A percentile compares a stretch with the other conserved stretches of the same genome.
phyloP scores from a whole-genome alignment of 441 rosid genomes.

The Gossypium gossypioides region DNA sequence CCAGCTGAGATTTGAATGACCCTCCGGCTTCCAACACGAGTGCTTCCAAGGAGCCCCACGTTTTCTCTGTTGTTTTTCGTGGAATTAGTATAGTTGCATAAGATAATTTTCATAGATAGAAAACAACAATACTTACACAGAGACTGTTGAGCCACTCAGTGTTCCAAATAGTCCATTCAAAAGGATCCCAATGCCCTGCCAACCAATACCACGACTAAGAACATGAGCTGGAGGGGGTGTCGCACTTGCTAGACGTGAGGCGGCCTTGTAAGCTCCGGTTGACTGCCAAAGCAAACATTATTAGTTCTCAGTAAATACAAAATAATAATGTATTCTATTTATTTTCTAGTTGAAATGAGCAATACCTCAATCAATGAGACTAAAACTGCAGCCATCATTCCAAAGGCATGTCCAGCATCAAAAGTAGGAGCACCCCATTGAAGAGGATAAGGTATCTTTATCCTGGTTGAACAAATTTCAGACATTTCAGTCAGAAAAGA shows the following conservation, averaged over 20 bases:
- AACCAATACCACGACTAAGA: slow-evolving; percentile 98
- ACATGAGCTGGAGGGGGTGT: slow-evolving; percentile 99
- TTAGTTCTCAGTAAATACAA: slow-evolving; percentile 6
- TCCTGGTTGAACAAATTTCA: slow-evolving; percentile 35
- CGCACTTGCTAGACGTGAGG: slow-evolving; percentile 92
- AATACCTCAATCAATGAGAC: slow-evolving; percentile 89
- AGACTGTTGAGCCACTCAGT: slow-evolving; percentile 70
- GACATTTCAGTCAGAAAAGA: background rate
- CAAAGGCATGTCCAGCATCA: slow-evolving; percentile 97
- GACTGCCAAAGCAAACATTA: slow-evolving; percentile 45
- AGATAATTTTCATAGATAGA: background rate
- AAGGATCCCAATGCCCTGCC: slow-evolving; percentile 98
- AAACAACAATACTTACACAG: slow-evolving; percentile 44
- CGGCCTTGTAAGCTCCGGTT: slow-evolving; percentile 97
- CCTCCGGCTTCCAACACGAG: slow-evolving; percentile 96
- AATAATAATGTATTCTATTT: slow-evolving; percentile 11
- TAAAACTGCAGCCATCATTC: slow-evolving; percentile 94
- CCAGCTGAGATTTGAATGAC: slow-evolving; percentile 95
- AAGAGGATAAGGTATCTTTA: slow-evolving; percentile 94
- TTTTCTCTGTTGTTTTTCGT: slow-evolving; percentile 62
- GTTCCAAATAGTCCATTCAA: slow-evolving; percentile 86
- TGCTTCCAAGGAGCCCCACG: slow-evolving; percentile 94
- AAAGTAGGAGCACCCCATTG: slow-evolving; percentile 99
- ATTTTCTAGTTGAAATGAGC: background rate
- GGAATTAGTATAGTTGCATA: slow-evolving; percentile 7